Evolutionary conservation across 495 filamentous ascomycete genomes (phyloP).

Genomic region (Neurospora sp.): DNA sequence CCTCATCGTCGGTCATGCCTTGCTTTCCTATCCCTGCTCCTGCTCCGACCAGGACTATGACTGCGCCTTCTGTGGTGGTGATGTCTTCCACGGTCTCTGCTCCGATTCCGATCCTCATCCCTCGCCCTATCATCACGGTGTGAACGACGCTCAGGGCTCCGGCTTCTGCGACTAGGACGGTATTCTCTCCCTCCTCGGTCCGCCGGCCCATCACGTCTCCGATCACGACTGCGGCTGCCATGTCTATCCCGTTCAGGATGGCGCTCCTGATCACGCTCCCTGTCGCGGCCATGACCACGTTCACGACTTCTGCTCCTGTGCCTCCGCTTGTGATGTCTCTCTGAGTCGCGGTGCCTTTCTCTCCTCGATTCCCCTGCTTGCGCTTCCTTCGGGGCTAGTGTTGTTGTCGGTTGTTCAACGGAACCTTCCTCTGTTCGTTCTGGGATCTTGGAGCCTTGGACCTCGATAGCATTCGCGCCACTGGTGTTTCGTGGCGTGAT

Average conservation of each 20-base stretch:
- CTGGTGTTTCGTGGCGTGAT: slow-evolving; percentile 41
- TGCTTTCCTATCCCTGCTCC: slow-evolving; percentile 11
- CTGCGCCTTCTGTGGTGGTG: slow-evolving; percentile 4
- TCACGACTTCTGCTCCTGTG: slow-evolving; percentile 23
- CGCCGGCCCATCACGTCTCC: slow-evolving; percentile 9
- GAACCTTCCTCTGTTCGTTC: slow-evolving; percentile 7
- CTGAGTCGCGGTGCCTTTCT: slow-evolving; percentile 21
- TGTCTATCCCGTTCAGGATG: slow-evolving; percentile 17
- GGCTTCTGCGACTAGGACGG: slow-evolving; percentile 15
- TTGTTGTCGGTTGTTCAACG: not conserved
- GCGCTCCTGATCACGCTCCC: slow-evolving; percentile 9
- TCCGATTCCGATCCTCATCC: slow-evolving; percentile 8
- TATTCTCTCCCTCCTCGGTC: slow-evolving; percentile 5
- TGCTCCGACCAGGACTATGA: slow-evolving; percentile 18
- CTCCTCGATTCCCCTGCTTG: slow-evolving; percentile 13
- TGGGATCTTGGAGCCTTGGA: slow-evolving; percentile 18
- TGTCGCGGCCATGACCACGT: slow-evolving; percentile 8
- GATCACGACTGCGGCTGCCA: slow-evolving; percentile 29
- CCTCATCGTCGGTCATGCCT: not conserved
- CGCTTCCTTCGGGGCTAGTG: slow-evolving; percentile 3
- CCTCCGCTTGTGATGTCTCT: slow-evolving; percentile 26
- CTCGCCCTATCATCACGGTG: slow-evolving; percentile 6
- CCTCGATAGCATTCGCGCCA: slow-evolving; percentile 40
- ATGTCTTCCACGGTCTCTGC: slow-evolving; percentile 3
- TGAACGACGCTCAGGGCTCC: slow-evolving; percentile 15